phyloP scores from a whole-genome alignment of 345 rosid genomes.

The Combretum micranthum region DNA sequence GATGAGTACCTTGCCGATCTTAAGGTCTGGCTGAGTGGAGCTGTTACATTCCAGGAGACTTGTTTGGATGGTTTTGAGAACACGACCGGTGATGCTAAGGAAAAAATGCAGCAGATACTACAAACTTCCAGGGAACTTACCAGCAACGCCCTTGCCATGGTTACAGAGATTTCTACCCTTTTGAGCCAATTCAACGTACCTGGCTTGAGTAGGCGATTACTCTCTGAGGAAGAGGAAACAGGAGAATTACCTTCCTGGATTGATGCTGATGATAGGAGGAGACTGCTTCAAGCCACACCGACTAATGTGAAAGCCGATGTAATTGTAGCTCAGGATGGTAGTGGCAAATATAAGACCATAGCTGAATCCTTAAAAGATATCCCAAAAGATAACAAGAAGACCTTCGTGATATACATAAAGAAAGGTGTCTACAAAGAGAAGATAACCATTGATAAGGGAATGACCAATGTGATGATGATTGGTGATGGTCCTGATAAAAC shows the following conservation, averaged over 20 bases:
- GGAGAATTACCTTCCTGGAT: conserved; percentile 43
- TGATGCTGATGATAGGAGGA: conserved; percentile 17
- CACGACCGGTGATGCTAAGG: conserved; percentile 29
- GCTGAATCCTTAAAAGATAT: conserved; percentile 38
- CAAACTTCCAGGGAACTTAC: conserved; percentile 39
- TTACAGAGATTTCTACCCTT: conserved; percentile 29
- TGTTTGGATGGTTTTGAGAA: conserved; percentile 66
- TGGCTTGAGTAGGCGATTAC: conserved; percentile 24
- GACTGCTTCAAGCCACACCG: conserved; percentile 23
- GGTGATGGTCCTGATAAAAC: conserved; percentile 76
- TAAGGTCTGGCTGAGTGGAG: conserved; percentile 65
- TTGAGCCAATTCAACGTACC: conserved; percentile 20
- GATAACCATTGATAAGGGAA: conserved; percentile 23
- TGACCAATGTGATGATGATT: conserved; percentile 39
- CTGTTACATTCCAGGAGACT: conserved; percentile 64
- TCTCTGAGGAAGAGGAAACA: conserved; percentile 12
- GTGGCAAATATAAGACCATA: conserved; percentile 58
- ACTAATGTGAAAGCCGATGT: conserved; percentile 32
- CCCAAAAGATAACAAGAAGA: conserved; percentile 23
- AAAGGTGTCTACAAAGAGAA: conserved; percentile 59
- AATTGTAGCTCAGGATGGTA: conserved; percentile 64
- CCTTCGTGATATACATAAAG: conserved; percentile 62
- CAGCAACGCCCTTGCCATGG: conserved; percentile 72
- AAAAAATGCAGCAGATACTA: conserved; percentile 40
- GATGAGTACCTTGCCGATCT: conserved; percentile 40